Evolutionary conservation across 306 rosid genomes (phyloP).

Genomic region (Casuarina cunninghamiana): DNA sequence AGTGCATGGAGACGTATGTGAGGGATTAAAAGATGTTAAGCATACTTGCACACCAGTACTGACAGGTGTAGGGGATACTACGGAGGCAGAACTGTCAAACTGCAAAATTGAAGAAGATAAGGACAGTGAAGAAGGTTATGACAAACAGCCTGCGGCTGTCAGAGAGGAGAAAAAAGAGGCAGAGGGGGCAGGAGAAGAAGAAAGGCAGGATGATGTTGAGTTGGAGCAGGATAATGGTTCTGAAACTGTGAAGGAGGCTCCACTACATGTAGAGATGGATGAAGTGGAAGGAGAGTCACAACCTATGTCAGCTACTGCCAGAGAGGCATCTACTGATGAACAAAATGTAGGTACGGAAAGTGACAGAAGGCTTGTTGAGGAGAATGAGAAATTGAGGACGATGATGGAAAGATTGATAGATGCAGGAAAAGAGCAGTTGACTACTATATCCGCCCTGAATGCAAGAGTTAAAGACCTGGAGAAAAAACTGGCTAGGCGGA

Average conservation of each 20-base stretch:
- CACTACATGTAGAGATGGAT: not conserved
- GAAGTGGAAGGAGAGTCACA: not conserved
- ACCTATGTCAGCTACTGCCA: not conserved
- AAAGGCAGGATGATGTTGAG: not conserved
- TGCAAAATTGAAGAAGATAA: not conserved
- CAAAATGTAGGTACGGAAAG: not conserved
- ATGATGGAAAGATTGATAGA: conserved; percentile 41
- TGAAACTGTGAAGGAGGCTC: not conserved
- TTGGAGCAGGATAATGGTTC: not conserved
- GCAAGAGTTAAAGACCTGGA: conserved; percentile 43
- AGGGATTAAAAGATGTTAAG: not conserved
- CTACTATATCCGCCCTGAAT: conserved; percentile 36
- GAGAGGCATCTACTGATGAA: not conserved
- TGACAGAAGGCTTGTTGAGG: conserved; percentile 16
- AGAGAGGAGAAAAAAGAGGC: not conserved
- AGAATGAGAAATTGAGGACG: conserved; percentile 43
- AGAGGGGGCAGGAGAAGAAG: not conserved
- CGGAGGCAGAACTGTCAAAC: not conserved
- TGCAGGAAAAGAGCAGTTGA: conserved; percentile 42
- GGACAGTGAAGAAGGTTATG: not conserved
- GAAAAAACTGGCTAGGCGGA: conserved; percentile 36
- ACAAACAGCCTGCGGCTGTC: not conserved
- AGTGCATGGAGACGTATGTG: not conserved
- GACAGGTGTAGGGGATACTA: not conserved
- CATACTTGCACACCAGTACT: not conserved